Conservation (phyloP, 352 stramenopile genomes). For the Phytophthora aleatoria region DNA sequence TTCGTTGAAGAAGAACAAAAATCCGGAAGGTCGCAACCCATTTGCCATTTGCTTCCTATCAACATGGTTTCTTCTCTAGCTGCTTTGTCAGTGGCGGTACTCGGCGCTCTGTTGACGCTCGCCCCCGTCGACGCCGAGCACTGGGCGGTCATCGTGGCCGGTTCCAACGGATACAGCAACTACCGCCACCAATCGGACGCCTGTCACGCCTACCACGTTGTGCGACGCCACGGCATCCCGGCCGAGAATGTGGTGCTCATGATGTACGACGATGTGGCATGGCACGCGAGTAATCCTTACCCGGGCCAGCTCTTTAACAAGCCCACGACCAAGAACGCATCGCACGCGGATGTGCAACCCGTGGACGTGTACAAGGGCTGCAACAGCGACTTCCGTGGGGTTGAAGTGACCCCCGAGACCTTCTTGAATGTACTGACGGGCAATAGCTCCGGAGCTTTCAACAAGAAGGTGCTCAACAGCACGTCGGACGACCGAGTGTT, state of each 20-base stretch:
- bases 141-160: constrained; percentile 91
- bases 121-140: constrained; percentile 51
- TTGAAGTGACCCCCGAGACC: constrained; percentile 86
- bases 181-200: constrained; percentile 92
- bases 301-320: constrained; percentile 91
- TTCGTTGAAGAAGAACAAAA: not conserved
- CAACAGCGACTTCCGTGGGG: constrained; percentile 72
- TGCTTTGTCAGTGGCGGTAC: constrained; percentile 4
- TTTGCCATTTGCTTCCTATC: not conserved
- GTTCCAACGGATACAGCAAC: constrained; percentile 90
- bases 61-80: constrained; percentile 11
- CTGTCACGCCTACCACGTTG: constrained; percentile 92
- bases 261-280: constrained; percentile 93
- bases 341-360: constrained; percentile 31
- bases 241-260: constrained; percentile 91
- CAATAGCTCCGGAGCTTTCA: constrained; percentile 55
- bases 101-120: constrained; percentile 20
- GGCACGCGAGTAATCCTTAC: constrained; percentile 83
- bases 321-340: constrained; percentile 49
- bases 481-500: constrained; percentile 89
- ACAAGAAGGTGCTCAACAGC: constrained; percentile 88
- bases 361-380: constrained; percentile 90
- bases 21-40: not conserved
- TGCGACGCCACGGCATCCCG: constrained; percentile 87
- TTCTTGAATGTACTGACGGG: constrained; percentile 89